Evolutionary conservation across 768 basidiomycete species (phyloP).

Genomic region (Boletellus ananiceps): DNA sequence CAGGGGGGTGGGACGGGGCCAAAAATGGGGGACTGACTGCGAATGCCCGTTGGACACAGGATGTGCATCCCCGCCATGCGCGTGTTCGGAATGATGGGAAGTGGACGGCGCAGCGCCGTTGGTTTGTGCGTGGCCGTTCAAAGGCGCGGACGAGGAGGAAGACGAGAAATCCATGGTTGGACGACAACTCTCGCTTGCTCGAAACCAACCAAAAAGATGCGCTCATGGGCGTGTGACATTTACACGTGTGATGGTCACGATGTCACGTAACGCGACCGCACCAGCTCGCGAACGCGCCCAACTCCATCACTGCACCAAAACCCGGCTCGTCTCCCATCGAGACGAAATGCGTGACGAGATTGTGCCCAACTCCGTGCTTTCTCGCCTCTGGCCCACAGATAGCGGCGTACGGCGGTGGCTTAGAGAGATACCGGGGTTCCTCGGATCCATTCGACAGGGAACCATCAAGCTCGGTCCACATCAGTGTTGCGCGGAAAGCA

Average conservation of each 20-base stretch:
- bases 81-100: slow-evolving; percentile 36
- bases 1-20: not conserved
- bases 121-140: slow-evolving; percentile 51
- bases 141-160: slow-evolving; percentile 33
- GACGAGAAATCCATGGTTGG: slow-evolving; percentile 22
- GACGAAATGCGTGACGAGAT: slow-evolving; percentile 59
- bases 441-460: slow-evolving; percentile 5
- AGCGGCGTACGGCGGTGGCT: slow-evolving; percentile 47
- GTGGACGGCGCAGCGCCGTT: slow-evolving; percentile 43
- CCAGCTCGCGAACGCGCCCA: slow-evolving; percentile 21
- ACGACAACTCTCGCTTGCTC: slow-evolving; percentile 3
- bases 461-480: slow-evolving; percentile 4
- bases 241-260: slow-evolving; percentile 20
- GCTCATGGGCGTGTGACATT: slow-evolving; percentile 18
- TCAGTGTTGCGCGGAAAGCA: slow-evolving; percentile 8
- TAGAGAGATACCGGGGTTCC: slow-evolving; percentile 33
- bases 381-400: slow-evolving; percentile 44
- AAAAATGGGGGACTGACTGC: slow-evolving; percentile 44
- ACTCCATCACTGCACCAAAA: slow-evolving; percentile 42
- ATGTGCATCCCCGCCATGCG: slow-evolving; percentile 32
- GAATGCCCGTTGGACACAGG: slow-evolving; percentile 54
- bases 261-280: slow-evolving; percentile 17
- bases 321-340: slow-evolving; percentile 38
- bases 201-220: slow-evolving; percentile 16
- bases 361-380: slow-evolving; percentile 39